Base-by-base conservation (phyloP, 768 basidiomycete species). In the Chalciporus sphaerocephalus region DNA sequence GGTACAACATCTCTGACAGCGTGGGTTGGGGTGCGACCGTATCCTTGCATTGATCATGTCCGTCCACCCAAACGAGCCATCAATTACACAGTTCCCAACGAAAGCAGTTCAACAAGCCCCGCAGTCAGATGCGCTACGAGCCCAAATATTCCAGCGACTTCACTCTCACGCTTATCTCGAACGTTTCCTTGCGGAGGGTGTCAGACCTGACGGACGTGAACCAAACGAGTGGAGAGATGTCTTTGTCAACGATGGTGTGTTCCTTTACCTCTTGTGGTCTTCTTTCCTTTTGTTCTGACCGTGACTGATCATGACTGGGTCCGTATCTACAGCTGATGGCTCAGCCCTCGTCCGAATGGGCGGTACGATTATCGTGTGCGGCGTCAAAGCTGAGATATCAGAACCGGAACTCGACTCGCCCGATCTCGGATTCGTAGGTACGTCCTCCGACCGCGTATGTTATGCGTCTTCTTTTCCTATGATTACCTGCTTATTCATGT, bases 291-390 rank as follows among this genome's bases (percentile, higher is more conserved):
- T 25, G 17, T 6, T 1, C 13, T 36, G 27, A 21, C n/a, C 13
- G 12, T 24, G 38, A 15, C 17, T 25, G 25, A 21, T 41, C 40
- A 1, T 40, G 16, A 12, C 16, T 94, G 93, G 92, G 41, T 95
- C 94, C 2, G 87, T 99, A 69, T 85, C 89, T 1, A 97, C 96
- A 0, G 93, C 96, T 0, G 79, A 93, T 51, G 93, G 94, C 0
- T 96, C 93, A 5, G 84, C 94, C 0, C 83, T 99, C 32, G 90
- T 97, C 4, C 74, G 92, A 21, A 62, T 97, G 48, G 96, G 96
- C 16, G 78, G 89, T 38, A 96, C 95, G n/a, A 97, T 92, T 1
- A 74, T 98, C 28, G 89, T 97, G 0, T 97, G 94, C 57, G 96
- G 96, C 1, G 81, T 99, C 53, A 97, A 96, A 61, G 93, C 92